Percentiles rank a stretch among this genome's conserved stretches.
Evolutionary conservation across 768 basidiomycete genomes (phyloP).

Genomic region (Tephrocybe sp.): DNA sequence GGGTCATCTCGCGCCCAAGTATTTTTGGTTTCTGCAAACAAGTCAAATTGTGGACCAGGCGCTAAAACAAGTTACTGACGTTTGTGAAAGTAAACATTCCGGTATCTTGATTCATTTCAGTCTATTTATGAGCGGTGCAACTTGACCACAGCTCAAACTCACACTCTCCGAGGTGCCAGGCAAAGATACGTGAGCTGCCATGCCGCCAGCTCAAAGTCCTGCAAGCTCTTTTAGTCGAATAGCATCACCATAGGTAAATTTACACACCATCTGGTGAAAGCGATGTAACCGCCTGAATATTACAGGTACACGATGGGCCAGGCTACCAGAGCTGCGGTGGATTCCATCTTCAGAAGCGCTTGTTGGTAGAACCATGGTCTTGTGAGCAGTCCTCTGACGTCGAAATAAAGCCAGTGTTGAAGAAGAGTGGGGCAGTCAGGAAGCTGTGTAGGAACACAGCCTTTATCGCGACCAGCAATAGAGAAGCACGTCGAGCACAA

Average conservation of each 20-base stretch:
- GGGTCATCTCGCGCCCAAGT: constrained; percentile 98
- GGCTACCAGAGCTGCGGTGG: constrained; percentile 31
- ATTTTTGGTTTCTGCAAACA: constrained; percentile 85
- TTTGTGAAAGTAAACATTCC: constrained; percentile 98
- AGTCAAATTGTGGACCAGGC: neutral
- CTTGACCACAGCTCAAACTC: constrained; percentile 27
- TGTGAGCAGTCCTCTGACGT: constrained; percentile 32
- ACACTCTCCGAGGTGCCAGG: constrained; percentile 91
- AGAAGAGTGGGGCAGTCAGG: neutral
- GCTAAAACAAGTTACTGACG: constrained; percentile 48
- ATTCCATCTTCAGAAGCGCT: constrained; percentile 41
- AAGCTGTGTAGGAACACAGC: constrained; percentile 2
- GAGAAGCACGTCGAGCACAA: constrained; percentile 9
- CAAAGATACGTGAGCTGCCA: constrained; percentile 97
- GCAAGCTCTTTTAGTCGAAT: constrained; percentile 6
- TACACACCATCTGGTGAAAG: constrained; percentile 82
- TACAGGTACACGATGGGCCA: constrained; percentile 66
- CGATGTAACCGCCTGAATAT: constrained; percentile 80
- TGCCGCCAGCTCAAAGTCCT: constrained; percentile 97
- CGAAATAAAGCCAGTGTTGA: constrained; percentile 39
- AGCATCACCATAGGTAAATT: neutral
- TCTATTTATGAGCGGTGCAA: neutral
- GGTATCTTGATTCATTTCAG: constrained; percentile 57
- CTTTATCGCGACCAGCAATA: neutral
- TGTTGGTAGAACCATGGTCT: constrained; percentile 40